Conservation (phyloP, 768 basidiomycete genomes). For the Pleurotus citrinopileatus region DNA sequence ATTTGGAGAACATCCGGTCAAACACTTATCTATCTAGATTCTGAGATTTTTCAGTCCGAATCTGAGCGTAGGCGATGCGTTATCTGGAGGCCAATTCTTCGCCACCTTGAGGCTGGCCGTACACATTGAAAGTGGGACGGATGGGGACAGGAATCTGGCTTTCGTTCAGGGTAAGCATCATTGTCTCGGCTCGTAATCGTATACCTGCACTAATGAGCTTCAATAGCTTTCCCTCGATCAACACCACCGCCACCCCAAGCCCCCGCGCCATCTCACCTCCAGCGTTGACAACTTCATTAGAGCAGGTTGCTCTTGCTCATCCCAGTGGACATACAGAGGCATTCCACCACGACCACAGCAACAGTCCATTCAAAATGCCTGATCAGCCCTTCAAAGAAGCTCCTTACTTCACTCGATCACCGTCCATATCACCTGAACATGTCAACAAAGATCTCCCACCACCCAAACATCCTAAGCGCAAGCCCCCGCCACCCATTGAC, state of each 20-base stretch:
- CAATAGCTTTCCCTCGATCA: slow-evolving; percentile 11
- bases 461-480: slow-evolving; percentile 15
- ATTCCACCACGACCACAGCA: background rate
- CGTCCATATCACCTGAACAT: background rate
- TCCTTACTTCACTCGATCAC: background rate
- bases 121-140: slow-evolving; percentile 59
- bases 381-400: slow-evolving; percentile 4
- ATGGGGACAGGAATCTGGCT: slow-evolving; percentile 62
- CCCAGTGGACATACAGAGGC: slow-evolving; percentile 7
- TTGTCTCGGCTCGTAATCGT: slow-evolving; percentile 8
- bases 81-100: slow-evolving; percentile 75
- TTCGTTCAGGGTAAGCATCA: slow-evolving; percentile 67
- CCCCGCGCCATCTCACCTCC: slow-evolving; percentile 32
- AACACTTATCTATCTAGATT: slow-evolving; percentile 39
- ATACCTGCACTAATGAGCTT: background rate
- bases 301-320: slow-evolving; percentile 43
- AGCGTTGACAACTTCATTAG: slow-evolving; percentile 40
- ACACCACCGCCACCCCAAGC: slow-evolving; percentile 17
- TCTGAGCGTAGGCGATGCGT: slow-evolving; percentile 46
- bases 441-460: slow-evolving; percentile 10
- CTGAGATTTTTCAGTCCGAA: slow-evolving; percentile 61
- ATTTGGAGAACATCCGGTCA: background rate
- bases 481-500: slow-evolving; percentile 12
- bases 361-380: slow-evolving; percentile 17
- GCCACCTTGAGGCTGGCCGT: slow-evolving; percentile 65